phyloP scores from a whole-genome alignment of 192 early-diverging fungal species.

The Obelidium mucronatum region DNA sequence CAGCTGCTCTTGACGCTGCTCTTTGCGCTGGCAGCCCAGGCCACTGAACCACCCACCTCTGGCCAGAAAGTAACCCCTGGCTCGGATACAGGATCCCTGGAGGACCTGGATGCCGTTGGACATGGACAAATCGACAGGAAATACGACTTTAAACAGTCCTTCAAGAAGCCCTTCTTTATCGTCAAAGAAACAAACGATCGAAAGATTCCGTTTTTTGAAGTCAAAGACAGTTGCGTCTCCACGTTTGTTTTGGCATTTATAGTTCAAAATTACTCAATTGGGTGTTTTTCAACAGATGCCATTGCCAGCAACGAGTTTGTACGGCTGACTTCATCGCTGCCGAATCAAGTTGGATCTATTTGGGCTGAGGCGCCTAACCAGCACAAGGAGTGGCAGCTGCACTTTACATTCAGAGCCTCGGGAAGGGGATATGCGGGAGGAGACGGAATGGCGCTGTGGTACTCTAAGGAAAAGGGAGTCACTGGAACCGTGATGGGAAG shows the following conservation, averaged over 20 bases:
- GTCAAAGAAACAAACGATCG: conserved; percentile 28
- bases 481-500: conserved; percentile 70
- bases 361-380: conserved; percentile 67
- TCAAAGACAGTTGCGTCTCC: too few relatives aligned
- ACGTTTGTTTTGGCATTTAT: too few relatives aligned
- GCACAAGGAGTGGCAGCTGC: conserved; percentile 77
- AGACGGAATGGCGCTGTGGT: conserved; percentile 85
- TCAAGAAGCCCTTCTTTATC: conserved; percentile 51
- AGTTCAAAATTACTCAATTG: too few relatives aligned
- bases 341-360: conserved; percentile 60
- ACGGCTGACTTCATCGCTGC: conserved; percentile 69
- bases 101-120: conserved; percentile 14
- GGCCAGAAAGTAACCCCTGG: not conserved
- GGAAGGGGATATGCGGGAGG: conserved; percentile 72
- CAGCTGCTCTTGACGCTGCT: not conserved
- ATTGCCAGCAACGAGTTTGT: conserved; percentile 38
- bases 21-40: not conserved
- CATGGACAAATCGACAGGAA: conserved; percentile 34
- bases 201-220: conserved; percentile 41
- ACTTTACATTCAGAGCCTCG: conserved; percentile 64
- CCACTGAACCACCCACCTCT: not conserved
- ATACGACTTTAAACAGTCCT: conserved; percentile 46
- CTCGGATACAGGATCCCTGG: not conserved
- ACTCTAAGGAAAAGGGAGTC: conserved; percentile 59
- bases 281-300: conserved; percentile 32